Evolutionary conservation across 2,329 filamentous ascomycete genomes (phyloP).

Genomic region (Cadophora sp.): DNA sequence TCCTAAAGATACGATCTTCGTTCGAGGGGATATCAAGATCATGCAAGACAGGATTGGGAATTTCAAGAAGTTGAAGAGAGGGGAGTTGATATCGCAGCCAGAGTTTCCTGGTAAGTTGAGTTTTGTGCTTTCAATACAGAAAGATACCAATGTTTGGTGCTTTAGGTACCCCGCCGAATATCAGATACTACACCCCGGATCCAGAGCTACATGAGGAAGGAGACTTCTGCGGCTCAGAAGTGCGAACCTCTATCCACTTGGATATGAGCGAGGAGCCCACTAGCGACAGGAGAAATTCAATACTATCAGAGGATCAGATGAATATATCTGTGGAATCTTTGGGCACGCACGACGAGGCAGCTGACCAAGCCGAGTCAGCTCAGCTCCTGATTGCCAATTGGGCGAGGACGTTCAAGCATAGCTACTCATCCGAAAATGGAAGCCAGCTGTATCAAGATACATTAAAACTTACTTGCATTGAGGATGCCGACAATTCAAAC

Average conservation of each 20-base stretch:
- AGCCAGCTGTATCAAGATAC: background rate
- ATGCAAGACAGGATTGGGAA: background rate
- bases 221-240: too few relatives aligned
- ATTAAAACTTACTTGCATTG: background rate
- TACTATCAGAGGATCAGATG: background rate
- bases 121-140: background rate
- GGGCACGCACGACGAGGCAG: background rate
- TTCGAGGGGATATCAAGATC: background rate
- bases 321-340: background rate
- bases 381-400: background rate
- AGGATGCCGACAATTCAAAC: background rate
- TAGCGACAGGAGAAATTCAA: background rate
- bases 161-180: slow-evolving; percentile 3
- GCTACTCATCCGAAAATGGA: slow-evolving; percentile 6
- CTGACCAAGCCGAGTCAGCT: background rate
- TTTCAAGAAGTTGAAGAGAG: slow-evolving; percentile 10
- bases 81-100: background rate
- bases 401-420: background rate
- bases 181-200: slow-evolving; percentile 14
- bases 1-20: background rate
- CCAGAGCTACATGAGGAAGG: background rate
- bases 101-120: background rate
- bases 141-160: background rate
- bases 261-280: background rate
- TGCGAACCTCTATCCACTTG: too few relatives aligned